phyloP scores from a whole-genome alignment of 2,329 filamentous ascomycete genomes.

The Biscogniauxia mediterranea region DNA sequence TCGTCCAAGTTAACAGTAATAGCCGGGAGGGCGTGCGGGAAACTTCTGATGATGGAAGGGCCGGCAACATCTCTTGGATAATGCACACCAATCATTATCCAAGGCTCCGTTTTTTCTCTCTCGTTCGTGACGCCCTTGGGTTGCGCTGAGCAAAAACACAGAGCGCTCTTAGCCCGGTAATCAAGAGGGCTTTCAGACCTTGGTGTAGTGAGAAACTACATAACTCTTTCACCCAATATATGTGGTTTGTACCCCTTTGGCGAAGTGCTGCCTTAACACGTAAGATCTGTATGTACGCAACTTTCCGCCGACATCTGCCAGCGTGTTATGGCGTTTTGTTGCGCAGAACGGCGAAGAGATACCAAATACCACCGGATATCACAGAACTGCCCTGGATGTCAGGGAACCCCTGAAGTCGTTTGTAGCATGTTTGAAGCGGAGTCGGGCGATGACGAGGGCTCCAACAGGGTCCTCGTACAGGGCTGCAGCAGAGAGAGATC shows the following conservation, averaged over 20 bases:
- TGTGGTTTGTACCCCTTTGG: not conserved
- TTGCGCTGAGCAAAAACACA: not conserved
- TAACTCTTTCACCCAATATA: not conserved
- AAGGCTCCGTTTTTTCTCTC: not conserved
- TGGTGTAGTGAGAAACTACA: slow-evolving; percentile 7
- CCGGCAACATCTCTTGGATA: not conserved
- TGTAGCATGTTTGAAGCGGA: slow-evolving; percentile 23
- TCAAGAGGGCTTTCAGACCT: not conserved
- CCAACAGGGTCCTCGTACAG: slow-evolving; percentile 21
- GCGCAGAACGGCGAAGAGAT: not conserved
- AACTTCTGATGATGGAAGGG: not conserved
- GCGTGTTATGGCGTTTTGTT: not conserved
- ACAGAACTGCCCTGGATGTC: slow-evolving; percentile 11
- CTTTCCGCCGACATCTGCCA: not conserved
- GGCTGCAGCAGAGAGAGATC: slow-evolving; percentile 25
- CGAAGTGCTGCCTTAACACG: not conserved
- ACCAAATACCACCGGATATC: slow-evolving; percentile 6
- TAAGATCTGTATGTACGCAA: not conserved
- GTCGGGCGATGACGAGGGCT: slow-evolving; percentile 12
- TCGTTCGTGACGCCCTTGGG: not conserved
- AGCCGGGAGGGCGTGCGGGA: not conserved
- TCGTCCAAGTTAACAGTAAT: not conserved
- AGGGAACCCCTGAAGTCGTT: slow-evolving; percentile 22
- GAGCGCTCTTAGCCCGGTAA: not conserved
- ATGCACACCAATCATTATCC: not conserved